Conservation (phyloP, 2,329 filamentous ascomycete genomes). For the Fusarium azukiicola region DNA sequence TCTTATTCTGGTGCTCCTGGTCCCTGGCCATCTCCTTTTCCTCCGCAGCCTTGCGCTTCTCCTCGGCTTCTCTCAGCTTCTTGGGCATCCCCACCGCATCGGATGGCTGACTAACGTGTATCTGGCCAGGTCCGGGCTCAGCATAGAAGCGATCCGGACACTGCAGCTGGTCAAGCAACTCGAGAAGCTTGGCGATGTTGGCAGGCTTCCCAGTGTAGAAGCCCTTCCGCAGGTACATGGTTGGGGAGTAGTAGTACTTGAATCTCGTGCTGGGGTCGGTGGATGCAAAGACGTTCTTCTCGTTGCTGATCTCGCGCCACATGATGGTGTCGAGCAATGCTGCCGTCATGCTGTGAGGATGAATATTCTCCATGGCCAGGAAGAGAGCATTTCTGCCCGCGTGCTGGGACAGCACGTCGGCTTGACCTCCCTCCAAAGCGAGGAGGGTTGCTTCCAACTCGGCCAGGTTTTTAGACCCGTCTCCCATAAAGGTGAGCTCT, state of each 20-base stretch:
- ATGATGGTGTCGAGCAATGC: slow-evolving; percentile 25
- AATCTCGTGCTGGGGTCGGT: background rate
- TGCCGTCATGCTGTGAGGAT: slow-evolving; percentile 12
- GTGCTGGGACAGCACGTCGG: slow-evolving; percentile 14
- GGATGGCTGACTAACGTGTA: background rate
- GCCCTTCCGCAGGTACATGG: slow-evolving; percentile 17
- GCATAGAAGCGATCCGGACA: background rate
- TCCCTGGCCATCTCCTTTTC: background rate
- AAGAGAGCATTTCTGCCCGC: slow-evolving; percentile 33
- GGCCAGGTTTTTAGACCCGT: background rate
- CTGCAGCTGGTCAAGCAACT: background rate
- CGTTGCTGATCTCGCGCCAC: slow-evolving; percentile 18
- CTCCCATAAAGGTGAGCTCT: slow-evolving; percentile 23
- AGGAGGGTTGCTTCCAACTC: slow-evolving; percentile 24
- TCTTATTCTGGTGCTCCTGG: background rate
- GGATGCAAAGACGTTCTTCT: slow-evolving; percentile 13
- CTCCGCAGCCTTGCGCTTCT: background rate
- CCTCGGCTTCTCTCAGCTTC: background rate
- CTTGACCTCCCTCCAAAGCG: slow-evolving; percentile 20
- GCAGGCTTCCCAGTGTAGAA: background rate
- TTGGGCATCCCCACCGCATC: background rate
- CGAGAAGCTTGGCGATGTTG: background rate
- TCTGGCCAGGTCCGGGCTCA: background rate
- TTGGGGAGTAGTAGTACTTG: slow-evolving; percentile 28
- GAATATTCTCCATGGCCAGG: slow-evolving; percentile 28